Evolutionary conservation across 768 basidiomycete genomes (phyloP).

Genomic region (Russula sp.): DNA sequence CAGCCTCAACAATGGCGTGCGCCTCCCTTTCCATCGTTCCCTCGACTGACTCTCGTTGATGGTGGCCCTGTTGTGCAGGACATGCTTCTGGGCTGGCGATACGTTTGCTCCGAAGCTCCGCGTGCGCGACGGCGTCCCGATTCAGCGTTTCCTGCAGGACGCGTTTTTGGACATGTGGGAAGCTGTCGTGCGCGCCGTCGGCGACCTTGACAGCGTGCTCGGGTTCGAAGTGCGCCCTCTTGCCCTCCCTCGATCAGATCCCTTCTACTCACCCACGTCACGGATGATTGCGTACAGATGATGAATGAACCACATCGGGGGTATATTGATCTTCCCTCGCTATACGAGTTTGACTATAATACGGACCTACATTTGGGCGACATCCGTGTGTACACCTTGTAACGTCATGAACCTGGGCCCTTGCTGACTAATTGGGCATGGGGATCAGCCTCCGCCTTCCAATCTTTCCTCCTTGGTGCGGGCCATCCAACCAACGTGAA

Average conservation of each 20-base stretch:
- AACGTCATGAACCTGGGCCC: not conserved
- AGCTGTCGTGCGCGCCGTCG: conserved; percentile 57
- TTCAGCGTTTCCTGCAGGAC: conserved; percentile 80
- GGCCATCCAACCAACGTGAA: conserved; percentile 79
- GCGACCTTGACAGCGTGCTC: conserved; percentile 69
- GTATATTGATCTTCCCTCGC: conserved; percentile 75
- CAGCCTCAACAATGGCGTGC: conserved; percentile 89
- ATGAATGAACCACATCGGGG: conserved; percentile 96
- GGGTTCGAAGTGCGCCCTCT: conserved; percentile 72
- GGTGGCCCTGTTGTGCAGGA: conserved; percentile 40
- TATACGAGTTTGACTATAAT: conserved; percentile 88
- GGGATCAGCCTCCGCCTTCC: conserved; percentile 63
- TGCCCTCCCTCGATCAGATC: not conserved
- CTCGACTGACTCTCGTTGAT: not conserved
- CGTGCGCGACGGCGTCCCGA: conserved; percentile 49
- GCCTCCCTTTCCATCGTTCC: conserved; percentile 28
- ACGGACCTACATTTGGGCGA: conserved; percentile 85
- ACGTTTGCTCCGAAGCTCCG: conserved; percentile 73
- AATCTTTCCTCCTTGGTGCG: conserved; percentile 89
- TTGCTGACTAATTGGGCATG: not conserved
- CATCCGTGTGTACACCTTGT: conserved; percentile 50
- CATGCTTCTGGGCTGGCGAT: conserved; percentile 91
- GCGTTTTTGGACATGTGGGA: conserved; percentile 77
- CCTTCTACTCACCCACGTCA: not conserved
- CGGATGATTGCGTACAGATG: conserved; percentile 42